These are phyloP conservation scores for Fusarium longipes DNA, from an alignment of 2,329 filamentous ascomycete genomes.

Conservation along the genomic window DNA sequence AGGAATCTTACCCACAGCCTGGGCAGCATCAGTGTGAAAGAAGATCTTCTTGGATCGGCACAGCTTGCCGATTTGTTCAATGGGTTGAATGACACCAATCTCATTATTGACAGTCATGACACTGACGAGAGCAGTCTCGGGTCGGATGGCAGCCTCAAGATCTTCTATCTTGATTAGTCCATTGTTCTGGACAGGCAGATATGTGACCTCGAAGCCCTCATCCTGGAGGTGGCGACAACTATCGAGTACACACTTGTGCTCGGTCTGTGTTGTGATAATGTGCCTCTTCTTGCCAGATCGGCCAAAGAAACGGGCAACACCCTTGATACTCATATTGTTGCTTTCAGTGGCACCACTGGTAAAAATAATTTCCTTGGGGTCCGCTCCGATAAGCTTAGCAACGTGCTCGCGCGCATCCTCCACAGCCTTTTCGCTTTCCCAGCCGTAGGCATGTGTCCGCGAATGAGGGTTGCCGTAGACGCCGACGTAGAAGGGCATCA, in stretches of 20 bases:
- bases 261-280: slow-evolving; percentile 96
- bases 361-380: slow-evolving; percentile 98
- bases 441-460: slow-evolving; percentile 96
- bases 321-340: slow-evolving; percentile 99
- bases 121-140: slow-evolving; percentile 91
- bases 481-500: slow-evolving; percentile 94
- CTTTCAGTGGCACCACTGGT: slow-evolving; percentile 98
- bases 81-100: slow-evolving; percentile 97
- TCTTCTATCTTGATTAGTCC: slow-evolving; percentile 88
- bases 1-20: slow-evolving; percentile 98
- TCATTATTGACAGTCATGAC: slow-evolving; percentile 99
- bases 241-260: slow-evolving; percentile 98
- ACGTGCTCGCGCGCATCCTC: slow-evolving; percentile 88
- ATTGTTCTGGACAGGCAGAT: slow-evolving; percentile 87
- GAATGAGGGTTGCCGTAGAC: slow-evolving; percentile 98
- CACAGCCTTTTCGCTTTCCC: slow-evolving; percentile 95
- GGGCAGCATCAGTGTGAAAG: slow-evolving; percentile 96
- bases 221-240: slow-evolving; percentile 97
- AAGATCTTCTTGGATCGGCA: slow-evolving; percentile 94
- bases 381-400: slow-evolving; percentile 88
- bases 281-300: slow-evolving; percentile 96
- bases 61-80: slow-evolving; percentile 91
- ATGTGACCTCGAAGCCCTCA: slow-evolving; percentile 97
- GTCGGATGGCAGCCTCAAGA: slow-evolving; percentile 87
- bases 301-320: slow-evolving; percentile 94